phyloP scores from a whole-genome alignment of 1,284 basidiomycete genomes.

The Rhodotorula sp. region DNA sequence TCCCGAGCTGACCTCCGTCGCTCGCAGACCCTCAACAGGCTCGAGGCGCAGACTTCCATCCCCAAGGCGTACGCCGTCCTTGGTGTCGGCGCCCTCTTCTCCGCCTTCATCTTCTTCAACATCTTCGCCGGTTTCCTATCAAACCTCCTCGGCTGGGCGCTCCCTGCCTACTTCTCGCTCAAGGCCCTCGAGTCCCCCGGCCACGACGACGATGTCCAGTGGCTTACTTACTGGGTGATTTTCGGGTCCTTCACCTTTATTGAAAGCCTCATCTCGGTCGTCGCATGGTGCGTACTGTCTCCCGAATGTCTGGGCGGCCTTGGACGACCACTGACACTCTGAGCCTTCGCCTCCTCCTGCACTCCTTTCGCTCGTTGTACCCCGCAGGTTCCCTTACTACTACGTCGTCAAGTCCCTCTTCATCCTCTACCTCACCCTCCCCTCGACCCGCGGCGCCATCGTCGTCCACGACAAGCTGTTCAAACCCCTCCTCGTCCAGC shows the following conservation, averaged over 20 bases:
- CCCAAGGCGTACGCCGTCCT: conserved; percentile 90
- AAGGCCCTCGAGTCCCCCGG: conserved; percentile 69
- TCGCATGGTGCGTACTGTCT: conserved; percentile 57
- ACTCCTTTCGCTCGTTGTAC: too few relatives aligned
- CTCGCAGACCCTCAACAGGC: conserved; percentile 60
- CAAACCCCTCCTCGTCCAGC: conserved; percentile 28
- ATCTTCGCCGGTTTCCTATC: conserved; percentile 74
- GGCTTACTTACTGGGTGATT: conserved; percentile 77
- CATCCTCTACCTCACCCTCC: conserved; percentile 46
- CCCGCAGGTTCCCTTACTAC: conserved; percentile 45
- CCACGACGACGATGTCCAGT: conserved; percentile 63
- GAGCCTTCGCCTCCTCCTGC: too few relatives aligned
- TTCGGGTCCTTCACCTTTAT: conserved; percentile 83
- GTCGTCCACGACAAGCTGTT: conserved; percentile 39
- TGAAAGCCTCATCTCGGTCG: conserved; percentile 69
- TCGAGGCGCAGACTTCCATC: conserved; percentile 86
- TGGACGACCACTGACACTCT: background rate
- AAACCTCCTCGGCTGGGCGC: conserved; percentile 76
- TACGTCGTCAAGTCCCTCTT: conserved; percentile 45
- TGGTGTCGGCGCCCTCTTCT: conserved; percentile 62
- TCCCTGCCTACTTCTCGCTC: conserved; percentile 81
- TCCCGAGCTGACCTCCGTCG: conserved; percentile 43
- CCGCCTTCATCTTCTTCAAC: conserved; percentile 68
- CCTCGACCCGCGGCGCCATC: conserved; percentile 40
- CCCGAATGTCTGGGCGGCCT: background rate